A percentile compares a stretch with the other conserved stretches of the same genome.
Conservation (phyloP, 1,284 basidiomycete species). For the Pyrrhoderma lamaoense region DNA sequence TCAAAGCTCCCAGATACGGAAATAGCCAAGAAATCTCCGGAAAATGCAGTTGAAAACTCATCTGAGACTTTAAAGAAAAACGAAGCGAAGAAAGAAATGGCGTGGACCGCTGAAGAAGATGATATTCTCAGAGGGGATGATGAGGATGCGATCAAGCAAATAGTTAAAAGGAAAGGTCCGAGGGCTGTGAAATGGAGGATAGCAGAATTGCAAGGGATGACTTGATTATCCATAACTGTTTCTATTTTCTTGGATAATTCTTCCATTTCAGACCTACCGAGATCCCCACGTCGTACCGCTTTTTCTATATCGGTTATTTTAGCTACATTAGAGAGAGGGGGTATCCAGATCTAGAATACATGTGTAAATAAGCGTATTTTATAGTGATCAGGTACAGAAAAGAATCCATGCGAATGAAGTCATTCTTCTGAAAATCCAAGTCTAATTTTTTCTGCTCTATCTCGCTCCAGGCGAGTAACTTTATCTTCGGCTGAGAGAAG, state of each 20-base stretch:
- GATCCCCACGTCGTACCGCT: no score
- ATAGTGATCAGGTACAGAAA: no score
- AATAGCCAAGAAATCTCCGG: not conserved
- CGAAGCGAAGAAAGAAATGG: not conserved
- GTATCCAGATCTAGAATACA: no score
- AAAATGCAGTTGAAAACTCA: not conserved
- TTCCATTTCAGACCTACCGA: no score
- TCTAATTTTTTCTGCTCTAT: slow-evolving; percentile 46
- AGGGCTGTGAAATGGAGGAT: slow-evolving; percentile 8
- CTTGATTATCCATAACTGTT: no score
- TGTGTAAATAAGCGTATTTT: no score
- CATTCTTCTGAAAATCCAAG: slow-evolving; percentile 33
- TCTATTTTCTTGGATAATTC: no score
- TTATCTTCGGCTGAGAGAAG: slow-evolving; percentile 56
- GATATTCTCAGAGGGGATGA: slow-evolving; percentile 13
- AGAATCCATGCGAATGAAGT: not conserved
- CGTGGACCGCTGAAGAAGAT: slow-evolving; percentile 18
- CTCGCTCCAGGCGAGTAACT: slow-evolving; percentile 46
- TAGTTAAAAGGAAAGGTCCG: slow-evolving; percentile 11
- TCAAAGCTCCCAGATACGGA: no score
- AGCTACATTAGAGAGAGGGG: no score
- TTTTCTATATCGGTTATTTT: no score
- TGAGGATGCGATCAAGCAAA: slow-evolving; percentile 5
- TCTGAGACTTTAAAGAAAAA: not conserved
- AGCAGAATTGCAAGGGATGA: slow-evolving; percentile 3